These are phyloP conservation scores for Lolium perenne DNA, from an alignment of 176 grass and related monocot genomes.

Conservation along the genomic window DNA sequence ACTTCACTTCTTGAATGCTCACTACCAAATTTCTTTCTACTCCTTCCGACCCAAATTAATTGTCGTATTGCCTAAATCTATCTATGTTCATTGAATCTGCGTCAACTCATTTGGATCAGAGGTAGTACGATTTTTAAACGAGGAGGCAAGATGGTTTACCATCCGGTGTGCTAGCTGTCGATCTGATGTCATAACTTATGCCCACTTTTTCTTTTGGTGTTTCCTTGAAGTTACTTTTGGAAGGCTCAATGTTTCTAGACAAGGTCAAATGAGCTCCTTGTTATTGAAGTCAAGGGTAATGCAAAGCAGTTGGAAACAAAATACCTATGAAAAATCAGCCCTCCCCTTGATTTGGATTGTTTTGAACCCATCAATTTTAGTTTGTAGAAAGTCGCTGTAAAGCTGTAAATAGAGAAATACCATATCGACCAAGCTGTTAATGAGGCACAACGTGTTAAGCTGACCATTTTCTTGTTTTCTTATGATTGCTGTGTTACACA, in stretches of 20 bases:
- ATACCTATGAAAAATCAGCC: background rate
- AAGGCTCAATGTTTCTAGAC: conserved; percentile 25
- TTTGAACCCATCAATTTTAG: background rate
- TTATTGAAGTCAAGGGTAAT: background rate
- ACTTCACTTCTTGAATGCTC: background rate
- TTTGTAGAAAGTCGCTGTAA: background rate
- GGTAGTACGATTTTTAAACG: background rate
- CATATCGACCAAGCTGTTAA: background rate
- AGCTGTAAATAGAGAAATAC: background rate
- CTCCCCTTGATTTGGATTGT: background rate
- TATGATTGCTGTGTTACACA: conserved; percentile 6
- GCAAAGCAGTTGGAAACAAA: background rate
- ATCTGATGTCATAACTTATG: background rate
- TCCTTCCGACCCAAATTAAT: too few relatives aligned
- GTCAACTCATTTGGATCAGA: too few relatives aligned
- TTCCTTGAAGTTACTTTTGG: conserved; percentile 26
- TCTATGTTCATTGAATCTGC: too few relatives aligned
- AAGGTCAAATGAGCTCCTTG: conserved; percentile 2
- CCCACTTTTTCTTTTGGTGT: background rate
- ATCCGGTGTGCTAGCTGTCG: conserved; percentile 1
- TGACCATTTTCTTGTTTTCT: background rate
- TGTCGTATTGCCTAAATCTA: too few relatives aligned
- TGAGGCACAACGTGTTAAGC: background rate
- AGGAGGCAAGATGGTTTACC: conserved; percentile 20
- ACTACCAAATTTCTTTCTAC: conserved; percentile 3